Conservation (phyloP, 169 alveolate genomes). For the Plasmodium vivax region DNA sequence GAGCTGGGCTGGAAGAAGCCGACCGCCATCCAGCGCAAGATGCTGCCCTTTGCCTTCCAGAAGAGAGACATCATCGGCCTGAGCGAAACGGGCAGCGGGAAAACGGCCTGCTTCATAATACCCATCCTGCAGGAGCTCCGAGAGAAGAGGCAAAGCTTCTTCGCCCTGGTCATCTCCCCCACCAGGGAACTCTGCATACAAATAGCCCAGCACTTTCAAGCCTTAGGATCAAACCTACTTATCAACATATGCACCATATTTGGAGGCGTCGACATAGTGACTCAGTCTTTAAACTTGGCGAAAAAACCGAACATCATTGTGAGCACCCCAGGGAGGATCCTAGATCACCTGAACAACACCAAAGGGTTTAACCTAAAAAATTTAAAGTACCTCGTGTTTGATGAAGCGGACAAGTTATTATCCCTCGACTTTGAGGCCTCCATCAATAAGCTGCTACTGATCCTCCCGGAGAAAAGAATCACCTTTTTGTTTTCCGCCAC, state of each 20-base stretch:
- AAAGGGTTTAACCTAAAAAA: conserved; percentile 96
- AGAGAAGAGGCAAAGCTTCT: conserved; percentile 90
- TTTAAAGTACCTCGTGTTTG: conserved; percentile 93
- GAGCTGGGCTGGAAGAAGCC: conserved; percentile 94
- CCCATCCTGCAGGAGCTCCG: conserved; percentile 96
- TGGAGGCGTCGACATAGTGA: conserved; percentile 98
- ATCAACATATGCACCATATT: conserved; percentile 94
- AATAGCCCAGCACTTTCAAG: conserved; percentile 96
- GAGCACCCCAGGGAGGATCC: conserved; percentile 99
- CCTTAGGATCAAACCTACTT: conserved; percentile 93
- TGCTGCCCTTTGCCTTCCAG: conserved; percentile 93
- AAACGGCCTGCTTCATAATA: conserved; percentile 95
- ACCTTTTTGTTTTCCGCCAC: conserved; percentile 99
- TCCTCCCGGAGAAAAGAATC: conserved; percentile 92
- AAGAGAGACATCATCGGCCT: conserved; percentile 98
- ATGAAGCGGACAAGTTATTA: conserved; percentile 97
- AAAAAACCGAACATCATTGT: conserved; percentile 97
- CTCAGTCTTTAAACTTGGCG: conserved; percentile 95
- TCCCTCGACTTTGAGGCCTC: conserved; percentile 98
- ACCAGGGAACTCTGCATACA: conserved; percentile 99
- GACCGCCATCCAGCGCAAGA: conserved; percentile 94
- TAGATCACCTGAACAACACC: conserved; percentile 98
- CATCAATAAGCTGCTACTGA: conserved; percentile 93
- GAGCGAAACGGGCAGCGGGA: conserved; percentile 98
- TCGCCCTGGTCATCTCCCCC: conserved; percentile 95